Percentiles rank a stretch among this genome's conserved stretches.
These are phyloP conservation scores for Auxenochlorella protothecoides DNA, from an alignment of 139 green algal genomes.

Conservation along the genomic window DNA sequence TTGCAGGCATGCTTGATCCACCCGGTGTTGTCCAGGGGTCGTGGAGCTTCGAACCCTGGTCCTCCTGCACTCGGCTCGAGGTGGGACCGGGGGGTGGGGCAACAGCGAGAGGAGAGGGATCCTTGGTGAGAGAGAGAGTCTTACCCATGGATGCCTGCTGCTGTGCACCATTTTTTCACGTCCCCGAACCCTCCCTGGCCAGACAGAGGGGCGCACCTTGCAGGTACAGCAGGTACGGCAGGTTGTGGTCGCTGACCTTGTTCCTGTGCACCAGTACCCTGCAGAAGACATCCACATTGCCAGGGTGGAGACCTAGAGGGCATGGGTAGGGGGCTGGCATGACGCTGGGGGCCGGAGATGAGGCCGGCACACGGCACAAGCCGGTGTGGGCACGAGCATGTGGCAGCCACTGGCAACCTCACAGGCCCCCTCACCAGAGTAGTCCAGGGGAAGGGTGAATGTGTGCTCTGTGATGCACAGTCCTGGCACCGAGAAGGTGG, in stretches of 20 bases:
- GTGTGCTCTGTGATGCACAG: conserved; percentile 45
- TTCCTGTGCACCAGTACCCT: conserved; percentile 50
- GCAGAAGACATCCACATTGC: conserved; percentile 65
- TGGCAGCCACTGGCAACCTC: neutral
- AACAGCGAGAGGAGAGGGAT: neutral
- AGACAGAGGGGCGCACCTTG: conserved; percentile 42
- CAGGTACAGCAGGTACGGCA: conserved; percentile 73
- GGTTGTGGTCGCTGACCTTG: conserved; percentile 23
- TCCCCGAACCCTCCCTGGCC: neutral
- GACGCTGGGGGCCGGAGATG: neutral
- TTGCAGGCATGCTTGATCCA: conserved; percentile 71
- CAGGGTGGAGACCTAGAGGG: conserved; percentile 6
- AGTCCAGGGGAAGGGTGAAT: conserved; percentile 62
- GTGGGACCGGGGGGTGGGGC: neutral
- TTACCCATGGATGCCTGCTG: neutral
- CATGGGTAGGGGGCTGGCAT: neutral
- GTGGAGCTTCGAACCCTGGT: conserved; percentile 69
- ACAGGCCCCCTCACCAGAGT: conserved; percentile 18
- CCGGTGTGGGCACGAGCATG: neutral
- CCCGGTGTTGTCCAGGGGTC: conserved; percentile 48
- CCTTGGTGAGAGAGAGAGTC: neutral
- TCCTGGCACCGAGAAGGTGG: conserved; percentile 34
- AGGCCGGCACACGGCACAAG: neutral
- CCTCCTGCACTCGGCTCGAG: conserved; percentile 42
- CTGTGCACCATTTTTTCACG: neutral